Base-by-base conservation (phyloP, 176 grass and related monocot genomes). In the Poa pratensis region DNA sequence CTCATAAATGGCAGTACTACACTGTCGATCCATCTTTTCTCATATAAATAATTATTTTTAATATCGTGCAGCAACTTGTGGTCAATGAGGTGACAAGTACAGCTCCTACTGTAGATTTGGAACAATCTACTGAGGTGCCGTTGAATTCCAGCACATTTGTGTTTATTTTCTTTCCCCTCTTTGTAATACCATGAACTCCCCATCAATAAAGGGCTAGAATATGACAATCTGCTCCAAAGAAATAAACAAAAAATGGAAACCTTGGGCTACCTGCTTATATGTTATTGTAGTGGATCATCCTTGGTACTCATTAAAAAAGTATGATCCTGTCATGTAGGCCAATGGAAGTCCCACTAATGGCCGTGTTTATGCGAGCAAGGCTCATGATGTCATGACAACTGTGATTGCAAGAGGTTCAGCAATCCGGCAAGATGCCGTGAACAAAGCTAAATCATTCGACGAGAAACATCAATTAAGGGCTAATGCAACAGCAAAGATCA, bases 371-470 rank as follows among this genome's bases (percentile, higher is more conserved):
- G 91, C 66, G 35, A 94, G 54, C 87, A 99, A 92, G 88, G 90
- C 96, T 24, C 93, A 99, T 28, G 93, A 94, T 94, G 91, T 96
- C 40, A 84, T 99, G 75, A 84, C 91, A 81, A 94, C 51, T 72
- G 85, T 99, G 75, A 83, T 92, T 75, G 82, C 94, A 81, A 99
- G 86, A 90, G 81, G 96, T 79, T 96, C 96, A 68, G 91, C 93
- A 76, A 86, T 99, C 37, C 80, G 90, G 76, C 93, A 94, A 91
- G 96, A 99, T 89, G 96, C 96, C 74, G 69, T 99, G 83, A 99
- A 91, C 82, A 95, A 90, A 89, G 96, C 96, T 75, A 99, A 99
- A 90, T 90, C 93, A 86, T 99, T 99, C 75, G 90, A 99, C 22
- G 96, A 96, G 88, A 99, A 91, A 75, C 96, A 99, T 89, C 87